Evolutionary conservation across 2,329 filamentous ascomycete species (phyloP).

Genomic region (Alternaria conjuncta): DNA sequence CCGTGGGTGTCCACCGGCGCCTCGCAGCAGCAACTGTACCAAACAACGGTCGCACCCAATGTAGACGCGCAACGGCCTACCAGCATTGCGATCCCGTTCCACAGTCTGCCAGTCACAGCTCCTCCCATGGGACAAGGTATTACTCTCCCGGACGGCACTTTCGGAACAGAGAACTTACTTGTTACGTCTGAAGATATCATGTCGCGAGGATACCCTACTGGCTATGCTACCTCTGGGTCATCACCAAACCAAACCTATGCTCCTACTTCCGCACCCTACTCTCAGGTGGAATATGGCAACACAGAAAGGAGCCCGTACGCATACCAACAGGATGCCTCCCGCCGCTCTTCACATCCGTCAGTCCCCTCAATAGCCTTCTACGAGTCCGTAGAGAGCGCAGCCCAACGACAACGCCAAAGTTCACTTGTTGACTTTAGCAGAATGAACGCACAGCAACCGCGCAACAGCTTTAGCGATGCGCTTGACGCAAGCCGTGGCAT

Average conservation of each 20-base stretch:
- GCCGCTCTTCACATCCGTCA: slow-evolving; percentile 87
- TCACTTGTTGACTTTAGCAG: slow-evolving; percentile 70
- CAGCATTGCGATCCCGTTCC: slow-evolving; percentile 72
- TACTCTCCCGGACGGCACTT: slow-evolving; percentile 68
- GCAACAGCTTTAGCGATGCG: slow-evolving; percentile 81
- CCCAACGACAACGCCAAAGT: slow-evolving; percentile 61
- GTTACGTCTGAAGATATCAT: slow-evolving; percentile 77
- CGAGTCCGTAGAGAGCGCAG: slow-evolving; percentile 50
- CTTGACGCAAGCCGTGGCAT: slow-evolving; percentile 93
- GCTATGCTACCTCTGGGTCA: slow-evolving; percentile 73
- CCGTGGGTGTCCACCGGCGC: slow-evolving; percentile 74
- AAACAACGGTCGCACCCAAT: slow-evolving; percentile 67
- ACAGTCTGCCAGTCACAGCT: slow-evolving; percentile 75
- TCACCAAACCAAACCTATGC: slow-evolving; percentile 72
- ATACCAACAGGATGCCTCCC: slow-evolving; percentile 62
- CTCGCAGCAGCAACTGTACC: slow-evolving; percentile 68
- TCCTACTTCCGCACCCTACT: slow-evolving; percentile 73
- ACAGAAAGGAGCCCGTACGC: slow-evolving; percentile 60
- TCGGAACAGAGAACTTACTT: slow-evolving; percentile 71
- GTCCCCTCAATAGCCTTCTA: slow-evolving; percentile 64
- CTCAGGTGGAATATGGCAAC: slow-evolving; percentile 74
- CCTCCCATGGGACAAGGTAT: slow-evolving; percentile 73
- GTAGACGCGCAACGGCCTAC: slow-evolving; percentile 61
- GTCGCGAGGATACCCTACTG: slow-evolving; percentile 72
- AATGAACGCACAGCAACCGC: slow-evolving; percentile 63